A percentile compares a stretch with the other conserved stretches of the same genome.
These are phyloP conservation scores for Scortechinia acanthostroma DNA, from an alignment of 2,329 filamentous ascomycete species.

Conservation along the genomic window DNA sequence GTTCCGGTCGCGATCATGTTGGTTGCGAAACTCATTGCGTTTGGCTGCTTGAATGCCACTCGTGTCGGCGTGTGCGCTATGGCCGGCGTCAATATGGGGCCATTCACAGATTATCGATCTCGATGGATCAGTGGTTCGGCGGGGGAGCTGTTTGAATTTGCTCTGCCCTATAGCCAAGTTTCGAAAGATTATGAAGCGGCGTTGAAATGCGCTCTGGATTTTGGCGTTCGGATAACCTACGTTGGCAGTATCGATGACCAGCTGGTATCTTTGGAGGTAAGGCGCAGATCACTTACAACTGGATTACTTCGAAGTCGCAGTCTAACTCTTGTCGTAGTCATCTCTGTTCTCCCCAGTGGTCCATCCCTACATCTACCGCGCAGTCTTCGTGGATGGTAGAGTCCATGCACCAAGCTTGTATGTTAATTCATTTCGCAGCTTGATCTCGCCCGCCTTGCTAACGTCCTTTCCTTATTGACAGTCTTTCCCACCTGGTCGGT, in stretches of 20 bases:
- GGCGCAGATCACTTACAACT: too few species aligned
- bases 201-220: slow-evolving; percentile 45
- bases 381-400: slow-evolving; percentile 60
- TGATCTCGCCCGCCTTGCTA: background rate
- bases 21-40: slow-evolving; percentile 58
- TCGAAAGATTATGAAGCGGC: slow-evolving; percentile 54
- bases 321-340: slow-evolving; percentile 24
- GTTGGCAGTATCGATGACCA: slow-evolving; percentile 66
- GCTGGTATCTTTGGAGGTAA: slow-evolving; percentile 51
- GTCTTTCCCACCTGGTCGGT: slow-evolving; percentile 56
- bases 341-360: slow-evolving; percentile 54
- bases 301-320: background rate
- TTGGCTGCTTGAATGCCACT: slow-evolving; percentile 49
- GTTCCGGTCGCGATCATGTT: slow-evolving; percentile 63
- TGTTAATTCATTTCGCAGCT: too few species aligned
- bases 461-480: background rate
- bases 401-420: slow-evolving; percentile 59
- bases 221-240: slow-evolving; percentile 54
- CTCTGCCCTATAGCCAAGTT: slow-evolving; percentile 48
- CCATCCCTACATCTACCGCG: slow-evolving; percentile 61
- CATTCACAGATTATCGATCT: slow-evolving; percentile 58
- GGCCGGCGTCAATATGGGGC: slow-evolving; percentile 63
- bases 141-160: slow-evolving; percentile 62
- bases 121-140: slow-evolving; percentile 59
- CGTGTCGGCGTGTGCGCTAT: slow-evolving; percentile 56